Evolutionary conservation across 768 basidiomycete genomes (phyloP).

Genomic region (Lentinula edodes): DNA sequence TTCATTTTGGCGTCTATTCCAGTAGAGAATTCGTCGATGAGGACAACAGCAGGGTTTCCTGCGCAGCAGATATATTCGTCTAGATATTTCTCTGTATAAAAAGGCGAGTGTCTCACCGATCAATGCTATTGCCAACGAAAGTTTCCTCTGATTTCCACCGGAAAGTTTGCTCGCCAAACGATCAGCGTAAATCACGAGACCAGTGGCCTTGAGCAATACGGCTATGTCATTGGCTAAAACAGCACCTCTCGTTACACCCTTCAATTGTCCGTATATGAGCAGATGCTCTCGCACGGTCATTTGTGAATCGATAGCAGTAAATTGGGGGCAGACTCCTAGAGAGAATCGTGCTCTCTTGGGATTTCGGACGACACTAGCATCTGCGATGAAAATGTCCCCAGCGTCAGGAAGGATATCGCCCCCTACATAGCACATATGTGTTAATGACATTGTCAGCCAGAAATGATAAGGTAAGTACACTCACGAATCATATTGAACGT

Average conservation of each 20-base stretch:
- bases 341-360: constrained; percentile 60
- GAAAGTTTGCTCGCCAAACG: constrained; percentile 70
- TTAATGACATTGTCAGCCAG: not conserved
- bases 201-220: constrained; percentile 52
- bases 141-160: constrained; percentile 75
- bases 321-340: constrained; percentile 80
- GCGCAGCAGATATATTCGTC: not conserved
- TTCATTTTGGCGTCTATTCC: constrained; percentile 83
- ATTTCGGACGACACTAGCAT: constrained; percentile 57
- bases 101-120: constrained; percentile 38
- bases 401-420: constrained; percentile 62
- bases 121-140: constrained; percentile 70
- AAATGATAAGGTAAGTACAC: constrained; percentile 17
- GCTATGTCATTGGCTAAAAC: constrained; percentile 52
- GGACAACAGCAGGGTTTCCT: constrained; percentile 73
- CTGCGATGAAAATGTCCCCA: constrained; percentile 67
- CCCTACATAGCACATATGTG: constrained; percentile 31
- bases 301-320: constrained; percentile 77
- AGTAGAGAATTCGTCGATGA: constrained; percentile 82
- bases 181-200: constrained; percentile 56
- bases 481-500: constrained; percentile 76
- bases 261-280: constrained; percentile 64
- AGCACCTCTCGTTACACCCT: constrained; percentile 49
- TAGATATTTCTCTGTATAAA: not conserved
- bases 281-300: constrained; percentile 77